These are phyloP conservation scores for Suhomyces choctaworum DNA, from an alignment of 1,139 yeast genomes.

Conservation along the genomic window DNA sequence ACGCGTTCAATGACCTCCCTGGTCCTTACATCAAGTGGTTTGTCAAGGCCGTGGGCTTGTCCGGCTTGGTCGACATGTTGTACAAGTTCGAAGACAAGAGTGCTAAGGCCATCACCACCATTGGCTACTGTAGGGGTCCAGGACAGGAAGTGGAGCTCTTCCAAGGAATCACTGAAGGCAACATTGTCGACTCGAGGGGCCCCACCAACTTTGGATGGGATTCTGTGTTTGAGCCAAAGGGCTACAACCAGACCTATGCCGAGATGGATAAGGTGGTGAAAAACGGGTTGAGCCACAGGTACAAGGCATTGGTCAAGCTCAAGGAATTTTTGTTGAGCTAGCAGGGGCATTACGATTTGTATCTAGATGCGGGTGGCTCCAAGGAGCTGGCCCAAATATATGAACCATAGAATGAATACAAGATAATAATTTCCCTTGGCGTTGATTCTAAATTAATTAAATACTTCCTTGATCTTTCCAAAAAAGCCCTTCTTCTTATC, in stretches of 20 bases:
- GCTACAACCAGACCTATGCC: slow-evolving; percentile 76
- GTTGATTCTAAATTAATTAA: slow-evolving; percentile 22
- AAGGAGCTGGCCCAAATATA: too few species aligned
- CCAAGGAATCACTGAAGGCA: slow-evolving; percentile 83
- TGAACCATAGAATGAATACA: too few species aligned
- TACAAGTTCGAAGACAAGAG: slow-evolving; percentile 78
- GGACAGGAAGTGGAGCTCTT: slow-evolving; percentile 69
- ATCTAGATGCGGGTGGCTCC: too few species aligned
- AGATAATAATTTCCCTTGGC: too few species aligned
- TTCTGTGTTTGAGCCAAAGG: slow-evolving; percentile 80
- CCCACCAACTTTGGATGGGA: slow-evolving; percentile 93
- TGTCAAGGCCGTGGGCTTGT: slow-evolving; percentile 66
- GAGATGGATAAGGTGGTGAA: slow-evolving; percentile 79
- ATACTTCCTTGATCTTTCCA: slow-evolving; percentile 33
- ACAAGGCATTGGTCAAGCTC: slow-evolving; percentile 73
- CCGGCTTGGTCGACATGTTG: slow-evolving; percentile 74
- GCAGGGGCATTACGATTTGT: not conserved
- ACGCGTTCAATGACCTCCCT: slow-evolving; percentile 78
- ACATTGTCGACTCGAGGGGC: slow-evolving; percentile 76
- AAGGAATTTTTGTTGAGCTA: slow-evolving; percentile 50
- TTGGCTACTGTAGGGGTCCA: slow-evolving; percentile 87
- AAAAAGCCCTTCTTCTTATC: slow-evolving; percentile 31
- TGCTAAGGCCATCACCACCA: slow-evolving; percentile 89
- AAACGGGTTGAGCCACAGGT: slow-evolving; percentile 85
- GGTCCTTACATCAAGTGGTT: slow-evolving; percentile 96